Evolutionary conservation across 1,284 basidiomycete species (phyloP), one percentile per base, ranked within the genome.

Genomic region (Tilletia horrida): DNA sequence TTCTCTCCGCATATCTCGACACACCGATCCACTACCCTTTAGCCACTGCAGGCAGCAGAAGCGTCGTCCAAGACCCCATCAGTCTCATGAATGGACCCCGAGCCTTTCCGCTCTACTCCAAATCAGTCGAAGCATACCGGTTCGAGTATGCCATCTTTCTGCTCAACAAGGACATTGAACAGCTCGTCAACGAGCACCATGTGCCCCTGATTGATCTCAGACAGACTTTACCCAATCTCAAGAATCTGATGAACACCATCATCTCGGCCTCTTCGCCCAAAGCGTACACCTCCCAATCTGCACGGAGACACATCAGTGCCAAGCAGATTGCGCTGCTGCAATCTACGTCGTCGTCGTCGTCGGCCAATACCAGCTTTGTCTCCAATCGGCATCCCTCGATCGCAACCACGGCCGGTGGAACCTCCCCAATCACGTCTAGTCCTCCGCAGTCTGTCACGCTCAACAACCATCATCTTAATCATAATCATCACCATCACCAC

Each of bases 111-210:
- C 84, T 99, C 43, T 97, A 93, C 81, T 90, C 91, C 0, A 91
- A 88, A 82, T 93, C 93, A 11, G 93, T 97, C 66, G 96, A 98
- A 81, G 89, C 89, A 48, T 97, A 97, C 83, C 87, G 96, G 31
- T 99, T 96, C 82, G 95, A 98, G 81, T 99, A 98, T 83, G 96
- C 90, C 9, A 93, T 97, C 3, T 98, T 96, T 81, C 83, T 98
- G 61, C 85, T 98, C 45, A 98, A 98, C 85, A 99, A 98, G 84
- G 86, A 99, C 81, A 93, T 98, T 72, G 95, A 98, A 84, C 67
- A 75, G 67, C 72, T 81, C 42, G 75, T 79, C 75, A 77, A 77
- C 64, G 69, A 70, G n/a, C 68, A 75, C 65, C 65, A 66, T 63
- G 65, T 79, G 50, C 70, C 90, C 21, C 88, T 92, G 78, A 85